Evolutionary conservation across 352 stramenopile species (phyloP).

Genomic region (Pythium aphanidermatum): DNA sequence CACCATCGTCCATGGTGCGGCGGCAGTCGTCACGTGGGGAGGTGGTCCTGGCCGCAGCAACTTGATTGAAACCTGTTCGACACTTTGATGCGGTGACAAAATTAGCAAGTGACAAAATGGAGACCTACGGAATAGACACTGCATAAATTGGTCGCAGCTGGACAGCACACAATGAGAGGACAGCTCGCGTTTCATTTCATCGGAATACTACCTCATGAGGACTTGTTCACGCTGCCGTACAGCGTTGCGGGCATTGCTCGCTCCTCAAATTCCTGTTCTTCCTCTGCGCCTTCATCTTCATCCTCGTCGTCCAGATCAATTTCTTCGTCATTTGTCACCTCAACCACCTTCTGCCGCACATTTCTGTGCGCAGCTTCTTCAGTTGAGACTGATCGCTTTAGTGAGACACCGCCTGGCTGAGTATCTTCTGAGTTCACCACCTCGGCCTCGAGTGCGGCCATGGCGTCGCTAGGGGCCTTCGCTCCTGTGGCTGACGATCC

Average conservation of each 20-base stretch:
- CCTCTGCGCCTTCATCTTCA: conserved; percentile 36
- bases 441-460: conserved; percentile 82
- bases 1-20: conserved; percentile 11
- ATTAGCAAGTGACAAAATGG: background rate
- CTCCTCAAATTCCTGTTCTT: conserved; percentile 42
- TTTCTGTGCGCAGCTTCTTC: conserved; percentile 64
- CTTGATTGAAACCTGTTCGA: no score
- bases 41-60: no score
- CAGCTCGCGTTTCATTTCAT: no score
- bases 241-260: conserved; percentile 46
- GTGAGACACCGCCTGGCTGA: conserved; percentile 21
- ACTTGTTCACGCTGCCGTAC: conserved; percentile 24
- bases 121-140: no score
- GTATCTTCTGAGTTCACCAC: conserved; percentile 27
- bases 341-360: conserved; percentile 74
- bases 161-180: no score
- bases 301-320: conserved; percentile 92
- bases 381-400: conserved; percentile 59
- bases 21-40: no score
- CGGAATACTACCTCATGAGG: no score
- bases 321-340: conserved; percentile 84
- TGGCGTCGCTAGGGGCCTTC: conserved; percentile 60
- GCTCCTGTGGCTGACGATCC: conserved; percentile 31
- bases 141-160: no score
- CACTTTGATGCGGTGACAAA: background rate